A percentile compares a stretch with the other conserved stretches of the same genome.
phyloP scores from a whole-genome alignment of 306 rosid species.

The Corylus heterophylla region DNA sequence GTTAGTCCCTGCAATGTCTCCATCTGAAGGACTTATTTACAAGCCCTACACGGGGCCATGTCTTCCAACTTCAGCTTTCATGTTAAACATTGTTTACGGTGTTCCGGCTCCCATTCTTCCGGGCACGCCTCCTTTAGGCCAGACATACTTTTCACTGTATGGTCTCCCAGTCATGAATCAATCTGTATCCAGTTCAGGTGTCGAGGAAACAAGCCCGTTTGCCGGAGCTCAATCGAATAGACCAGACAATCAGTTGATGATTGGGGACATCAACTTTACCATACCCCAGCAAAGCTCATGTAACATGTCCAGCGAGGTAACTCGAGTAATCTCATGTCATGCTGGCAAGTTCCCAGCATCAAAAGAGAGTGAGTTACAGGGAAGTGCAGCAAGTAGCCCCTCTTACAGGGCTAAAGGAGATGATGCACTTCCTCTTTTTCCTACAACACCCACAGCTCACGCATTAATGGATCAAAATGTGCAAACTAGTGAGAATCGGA shows the following conservation, averaged over 20 bases:
- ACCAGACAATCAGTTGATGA: conserved; percentile 42
- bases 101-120: conserved; percentile 42
- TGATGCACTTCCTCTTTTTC: conserved; percentile 74
- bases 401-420: conserved; percentile 47
- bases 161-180: conserved; percentile 37
- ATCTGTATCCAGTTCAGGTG: conserved; percentile 40
- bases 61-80: conserved; percentile 60
- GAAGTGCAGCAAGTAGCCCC: conserved; percentile 48
- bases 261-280: conserved; percentile 36
- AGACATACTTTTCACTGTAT: conserved; percentile 42
- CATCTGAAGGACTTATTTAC: conserved; percentile 75
- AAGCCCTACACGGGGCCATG: conserved; percentile 60
- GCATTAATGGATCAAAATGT: conserved; percentile 31
- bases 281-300: conserved; percentile 48
- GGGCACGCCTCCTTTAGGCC: conserved; percentile 37
- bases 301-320: conserved; percentile 47
- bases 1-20: conserved; percentile 79
- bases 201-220: conserved; percentile 40
- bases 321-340: conserved; percentile 38
- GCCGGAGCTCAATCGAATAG: conserved; percentile 37
- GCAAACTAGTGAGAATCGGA: conserved; percentile 35
- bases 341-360: conserved; percentile 31
- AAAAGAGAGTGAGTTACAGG: conserved; percentile 50
- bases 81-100: conserved; percentile 49
- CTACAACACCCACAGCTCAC: conserved; percentile 47